Evolutionary conservation across 768 basidiomycete species (phyloP).

Genomic region (Pulveroboletus sp.): DNA sequence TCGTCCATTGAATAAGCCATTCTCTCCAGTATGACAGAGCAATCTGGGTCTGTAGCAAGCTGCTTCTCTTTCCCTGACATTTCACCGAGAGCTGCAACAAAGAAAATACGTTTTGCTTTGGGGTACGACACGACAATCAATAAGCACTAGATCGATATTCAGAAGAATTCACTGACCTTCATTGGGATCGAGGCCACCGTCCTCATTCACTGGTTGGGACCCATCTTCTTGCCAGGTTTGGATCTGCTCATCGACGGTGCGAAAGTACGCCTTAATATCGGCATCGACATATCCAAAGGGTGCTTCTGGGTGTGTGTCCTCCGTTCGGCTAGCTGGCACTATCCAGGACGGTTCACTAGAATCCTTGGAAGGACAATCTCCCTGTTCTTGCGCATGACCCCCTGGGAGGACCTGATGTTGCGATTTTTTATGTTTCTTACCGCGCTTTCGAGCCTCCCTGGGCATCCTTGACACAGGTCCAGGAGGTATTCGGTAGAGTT

Average conservation of each 20-base stretch:
- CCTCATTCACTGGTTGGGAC: constrained; percentile 39
- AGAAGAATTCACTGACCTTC: constrained; percentile 46
- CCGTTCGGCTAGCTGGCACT: constrained; percentile 36
- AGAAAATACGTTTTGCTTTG: constrained; percentile 70
- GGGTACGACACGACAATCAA: background rate
- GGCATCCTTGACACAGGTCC: constrained; percentile 45
- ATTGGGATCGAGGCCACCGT: constrained; percentile 56
- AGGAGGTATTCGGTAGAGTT: too few species aligned
- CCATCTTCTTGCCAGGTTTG: constrained; percentile 70
- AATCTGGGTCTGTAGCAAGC: constrained; percentile 90
- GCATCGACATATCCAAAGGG: constrained; percentile 89
- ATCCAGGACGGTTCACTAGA: constrained; percentile 69
- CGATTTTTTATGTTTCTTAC: constrained; percentile 65
- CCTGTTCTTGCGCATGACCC: background rate
- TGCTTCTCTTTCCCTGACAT: constrained; percentile 86
- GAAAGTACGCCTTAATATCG: constrained; percentile 90
- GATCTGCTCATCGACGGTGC: constrained; percentile 83
- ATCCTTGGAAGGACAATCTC: constrained; percentile 1
- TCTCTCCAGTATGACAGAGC: constrained; percentile 84
- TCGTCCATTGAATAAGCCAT: constrained; percentile 94
- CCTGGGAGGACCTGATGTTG: constrained; percentile 19
- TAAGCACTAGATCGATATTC: background rate
- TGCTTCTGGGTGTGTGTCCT: constrained; percentile 54
- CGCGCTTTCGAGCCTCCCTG: constrained; percentile 68
- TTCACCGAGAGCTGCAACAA: constrained; percentile 77